Evolutionary conservation across 805 yeast species (phyloP), one percentile per base, ranked within the genome.

Genomic region (Metschnikowia kofuensis): DNA sequence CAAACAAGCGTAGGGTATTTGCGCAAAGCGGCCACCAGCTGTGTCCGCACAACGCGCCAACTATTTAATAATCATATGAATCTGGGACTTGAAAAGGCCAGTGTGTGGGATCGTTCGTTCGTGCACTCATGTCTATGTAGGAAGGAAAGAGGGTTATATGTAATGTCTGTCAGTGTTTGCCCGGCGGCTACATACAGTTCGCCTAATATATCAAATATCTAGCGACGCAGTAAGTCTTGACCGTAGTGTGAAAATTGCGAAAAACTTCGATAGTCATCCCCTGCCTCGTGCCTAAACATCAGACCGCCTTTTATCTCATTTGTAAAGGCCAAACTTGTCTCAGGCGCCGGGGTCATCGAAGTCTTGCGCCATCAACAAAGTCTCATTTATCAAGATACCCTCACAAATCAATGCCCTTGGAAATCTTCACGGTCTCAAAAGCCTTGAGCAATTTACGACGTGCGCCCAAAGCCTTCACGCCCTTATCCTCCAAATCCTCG

Each of bases 381-480:
- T 21, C 21, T 21, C 21, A 21, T 21, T 21, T 21, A 21, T 4
- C 21, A 21, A 21, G 4, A 21, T 4, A 21, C 4, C 21, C 2
- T 30, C 32, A 30, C 10, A 30, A 10, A 9, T 30, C 32, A 12
- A 30, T 9, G 4, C 32, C 49, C 45, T 46, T 13, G 30, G 49
- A 40, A 9, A 38, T 31, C 60, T 81, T 82, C 40, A 92, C 96
- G 48, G 84, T 85, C 51, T 83, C 87, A 71, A 94, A 94, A 35
- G 96, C 95, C 71, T 94, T 94, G 60, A 94, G 71, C 65, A 94
- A 78, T 70, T 94, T 94, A 49, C 97, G 80, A 54, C 99, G 77
- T 0, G 99, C 99, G 7, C 99, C 99, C 56, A 94, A 76, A 0
- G 99, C 97, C 56, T 83, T 80, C 37, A 94, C 97, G 7, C 99